phyloP scores from a whole-genome alignment of 148 eudicot genomes.

The Rheum nobile region DNA sequence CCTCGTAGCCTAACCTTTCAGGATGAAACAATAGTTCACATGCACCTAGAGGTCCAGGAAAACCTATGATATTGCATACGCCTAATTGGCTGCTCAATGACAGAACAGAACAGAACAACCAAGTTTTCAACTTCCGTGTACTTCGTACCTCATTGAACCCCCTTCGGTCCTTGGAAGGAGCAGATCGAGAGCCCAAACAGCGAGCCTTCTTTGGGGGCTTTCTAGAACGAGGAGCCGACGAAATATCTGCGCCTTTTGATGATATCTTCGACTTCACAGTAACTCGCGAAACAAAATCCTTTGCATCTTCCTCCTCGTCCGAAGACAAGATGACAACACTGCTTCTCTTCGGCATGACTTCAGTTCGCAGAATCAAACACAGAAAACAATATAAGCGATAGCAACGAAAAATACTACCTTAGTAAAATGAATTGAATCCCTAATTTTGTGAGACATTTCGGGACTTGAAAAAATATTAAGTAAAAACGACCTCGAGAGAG shows the following conservation, averaged over 20 bases:
- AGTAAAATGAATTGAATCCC: conserved; percentile 8
- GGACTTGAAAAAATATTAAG: background rate
- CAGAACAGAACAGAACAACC: background rate
- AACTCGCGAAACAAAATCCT: background rate
- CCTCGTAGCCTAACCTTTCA: too few species aligned
- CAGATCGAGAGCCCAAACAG: conserved; percentile 14
- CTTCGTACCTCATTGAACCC: conserved; percentile 33
- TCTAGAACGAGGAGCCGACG: conserved; percentile 23
- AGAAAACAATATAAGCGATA: conserved; percentile 28
- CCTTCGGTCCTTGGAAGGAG: conserved; percentile 5
- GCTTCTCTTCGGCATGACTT: conserved; percentile 33
- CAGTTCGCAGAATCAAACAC: conserved; percentile 19
- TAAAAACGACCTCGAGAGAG: background rate
- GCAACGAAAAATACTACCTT: conserved; percentile 7
- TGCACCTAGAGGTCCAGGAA: background rate
- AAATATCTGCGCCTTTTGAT: background rate
- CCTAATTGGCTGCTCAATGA: background rate
- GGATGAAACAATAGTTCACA: background rate
- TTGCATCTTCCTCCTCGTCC: conserved; percentile 30
- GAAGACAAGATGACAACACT: conserved; percentile 31
- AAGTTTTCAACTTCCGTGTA: background rate
- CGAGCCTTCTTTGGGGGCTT: conserved; percentile 33
- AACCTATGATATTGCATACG: background rate
- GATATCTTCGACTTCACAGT: background rate
- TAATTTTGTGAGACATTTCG: background rate